Evolutionary conservation across 164 flowering plant species (phyloP).

Genomic region (Euptelea pleiosperma): DNA sequence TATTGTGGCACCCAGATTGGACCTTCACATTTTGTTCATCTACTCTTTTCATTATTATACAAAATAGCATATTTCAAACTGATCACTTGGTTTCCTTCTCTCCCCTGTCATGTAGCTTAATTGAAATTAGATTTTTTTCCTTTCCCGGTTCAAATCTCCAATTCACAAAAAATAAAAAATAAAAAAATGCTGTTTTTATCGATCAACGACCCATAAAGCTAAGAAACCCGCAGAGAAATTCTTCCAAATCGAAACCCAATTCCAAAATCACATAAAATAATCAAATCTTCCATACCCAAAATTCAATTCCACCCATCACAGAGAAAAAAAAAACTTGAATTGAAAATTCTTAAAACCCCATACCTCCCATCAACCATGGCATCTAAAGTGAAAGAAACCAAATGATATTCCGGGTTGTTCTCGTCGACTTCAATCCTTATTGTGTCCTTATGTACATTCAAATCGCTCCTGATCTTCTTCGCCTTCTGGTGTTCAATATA

Average conservation of each 20-base stretch:
- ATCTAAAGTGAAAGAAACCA: slow-evolving; percentile 86
- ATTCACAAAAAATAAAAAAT: too few relatives aligned
- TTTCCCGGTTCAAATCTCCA: too few relatives aligned
- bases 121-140: too few relatives aligned
- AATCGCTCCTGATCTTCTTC: slow-evolving; percentile 70
- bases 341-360: not conserved
- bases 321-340: not conserved
- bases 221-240: not conserved
- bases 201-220: not conserved
- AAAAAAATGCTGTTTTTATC: too few relatives aligned
- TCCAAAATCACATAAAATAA: not conserved
- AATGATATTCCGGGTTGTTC: slow-evolving; percentile 54
- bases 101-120: too few relatives aligned
- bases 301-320: slow-evolving; percentile 1
- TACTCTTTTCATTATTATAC: too few relatives aligned
- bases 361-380: slow-evolving; percentile 87
- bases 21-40: too few relatives aligned
- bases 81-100: too few relatives aligned
- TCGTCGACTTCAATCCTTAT: slow-evolving; percentile 63
- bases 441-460: slow-evolving; percentile 80
- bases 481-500: slow-evolving; percentile 70
- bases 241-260: not conserved
- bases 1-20: too few relatives aligned
- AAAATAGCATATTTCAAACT: too few relatives aligned
- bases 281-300: not conserved